Evolutionary conservation across 345 rosid species (phyloP).

Genomic region (Murraya paniculata): DNA sequence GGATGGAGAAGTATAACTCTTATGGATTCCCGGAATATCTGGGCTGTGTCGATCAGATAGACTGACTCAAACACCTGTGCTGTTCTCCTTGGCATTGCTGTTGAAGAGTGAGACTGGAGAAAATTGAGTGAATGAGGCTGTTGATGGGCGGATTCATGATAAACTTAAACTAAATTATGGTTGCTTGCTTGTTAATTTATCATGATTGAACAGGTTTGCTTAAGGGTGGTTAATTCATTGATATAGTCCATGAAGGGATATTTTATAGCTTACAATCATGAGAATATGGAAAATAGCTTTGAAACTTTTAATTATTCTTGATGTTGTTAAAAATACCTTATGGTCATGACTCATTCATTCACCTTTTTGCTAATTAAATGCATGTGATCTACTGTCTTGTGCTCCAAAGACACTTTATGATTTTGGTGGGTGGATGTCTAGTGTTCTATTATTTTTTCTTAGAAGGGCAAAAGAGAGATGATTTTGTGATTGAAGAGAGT

Average conservation of each 20-base stretch:
- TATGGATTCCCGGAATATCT: constrained; percentile 32
- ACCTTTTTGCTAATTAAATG: not conserved
- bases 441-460: not conserved
- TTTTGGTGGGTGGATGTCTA: not conserved
- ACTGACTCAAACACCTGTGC: constrained; percentile 16
- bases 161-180: constrained; percentile 1
- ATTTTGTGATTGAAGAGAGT: not conserved
- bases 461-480: constrained; percentile 1
- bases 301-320: not conserved
- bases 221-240: not conserved
- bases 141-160: not conserved
- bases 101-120: not conserved
- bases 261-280: constrained; percentile 10
- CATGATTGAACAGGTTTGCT: constrained; percentile 10
- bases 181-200: constrained; percentile 22
- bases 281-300: not conserved
- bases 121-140: constrained; percentile 8
- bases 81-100: constrained; percentile 20
- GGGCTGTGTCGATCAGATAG: constrained; percentile 18
- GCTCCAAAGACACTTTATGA: not conserved
- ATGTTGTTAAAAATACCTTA: not conserved
- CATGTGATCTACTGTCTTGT: not conserved
- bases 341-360: not conserved
- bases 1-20: constrained; percentile 30
- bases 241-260: not conserved